Evolutionary conservation across 805 yeast genomes (phyloP), one percentile per base, ranked within the genome.

Genomic region (Suhomyces sp.): DNA sequence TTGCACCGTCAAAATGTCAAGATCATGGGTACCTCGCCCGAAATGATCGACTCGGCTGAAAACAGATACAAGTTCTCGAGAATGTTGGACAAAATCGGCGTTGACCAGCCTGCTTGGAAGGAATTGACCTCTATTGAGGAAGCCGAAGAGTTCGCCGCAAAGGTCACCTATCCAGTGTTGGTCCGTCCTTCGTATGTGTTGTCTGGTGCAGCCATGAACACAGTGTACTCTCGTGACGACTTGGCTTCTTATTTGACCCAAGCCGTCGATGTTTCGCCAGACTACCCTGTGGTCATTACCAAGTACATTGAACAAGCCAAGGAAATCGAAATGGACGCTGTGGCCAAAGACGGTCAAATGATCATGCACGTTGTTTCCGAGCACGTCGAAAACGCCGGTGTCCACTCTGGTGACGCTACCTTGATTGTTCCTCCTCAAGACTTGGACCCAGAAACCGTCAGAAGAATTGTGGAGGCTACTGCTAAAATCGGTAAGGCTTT

Each of bases 41-140:
- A 90, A 72, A 91, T 90, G 97, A 94, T 93, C 71, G 99, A 93
- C 68, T 85, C 96, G 56, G 99, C 99, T 58, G 99, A 93, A 80
- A 92, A 93, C 77, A 85, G 99, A 77, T 92, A 90, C 82, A 93
- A 94, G 78, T 93, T 93, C 78, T 90, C 97, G 44, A 89, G 97
- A 75, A 91, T 93, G 96, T 81, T 93, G 76, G 99, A 93, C 73
- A 84, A 83, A 61, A 93, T 93, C 66, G 97, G 96, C 52, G 97
- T 93, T 58, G 99, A 93, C 75, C 99, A 93, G 76, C 99, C 99
- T 44, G 97, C 97, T 38, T 93, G 99, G 99, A 93, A 92, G 73
- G 99, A 93, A 73, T 82, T 93, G 64, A 91, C 98, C 36, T 89
- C 97, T 23, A 80, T 90, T 54, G 90, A 80, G 40, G 98, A 93